Conservation (phyloP, 345 rosid species). For the Lepidium sativum region DNA sequence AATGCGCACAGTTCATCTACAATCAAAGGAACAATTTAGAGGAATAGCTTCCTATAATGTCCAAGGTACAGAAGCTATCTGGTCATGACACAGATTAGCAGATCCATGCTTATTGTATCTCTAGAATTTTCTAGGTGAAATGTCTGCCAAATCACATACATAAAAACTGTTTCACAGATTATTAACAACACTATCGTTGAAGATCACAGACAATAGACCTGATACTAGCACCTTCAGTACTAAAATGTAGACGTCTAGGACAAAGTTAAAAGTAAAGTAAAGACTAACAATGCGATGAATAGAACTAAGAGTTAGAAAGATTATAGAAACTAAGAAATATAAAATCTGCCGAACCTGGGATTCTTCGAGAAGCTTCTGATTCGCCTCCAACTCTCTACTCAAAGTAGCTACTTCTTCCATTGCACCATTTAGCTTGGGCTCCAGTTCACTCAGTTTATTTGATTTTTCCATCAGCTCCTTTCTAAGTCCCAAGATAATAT, state of each 20-base stretch:
- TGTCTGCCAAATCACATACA: constrained; percentile 2
- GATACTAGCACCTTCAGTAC: neutral
- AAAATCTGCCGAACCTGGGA: constrained; percentile 60
- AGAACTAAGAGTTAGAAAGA: neutral
- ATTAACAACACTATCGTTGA: neutral
- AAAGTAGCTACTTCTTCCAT: constrained; percentile 63
- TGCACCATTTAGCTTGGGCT: constrained; percentile 58
- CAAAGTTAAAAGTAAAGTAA: neutral
- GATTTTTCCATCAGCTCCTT: constrained; percentile 53
- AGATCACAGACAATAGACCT: neutral
- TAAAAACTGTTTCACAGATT: neutral
- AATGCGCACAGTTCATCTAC: constrained; percentile 97
- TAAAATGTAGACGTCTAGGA: neutral
- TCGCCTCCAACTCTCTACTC: constrained; percentile 61
- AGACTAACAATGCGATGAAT: neutral
- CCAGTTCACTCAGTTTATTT: constrained; percentile 52
- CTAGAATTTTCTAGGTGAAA: neutral
- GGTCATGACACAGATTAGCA: neutral
- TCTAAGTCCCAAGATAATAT: constrained; percentile 46
- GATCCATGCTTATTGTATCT: neutral
- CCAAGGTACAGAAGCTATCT: neutral
- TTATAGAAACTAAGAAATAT: neutral
- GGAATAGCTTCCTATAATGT: neutral
- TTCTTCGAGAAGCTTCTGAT: constrained; percentile 82
- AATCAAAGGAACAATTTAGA: neutral